phyloP scores from a whole-genome alignment of 2,329 filamentous ascomycete genomes.

The Fusarium sp. region DNA sequence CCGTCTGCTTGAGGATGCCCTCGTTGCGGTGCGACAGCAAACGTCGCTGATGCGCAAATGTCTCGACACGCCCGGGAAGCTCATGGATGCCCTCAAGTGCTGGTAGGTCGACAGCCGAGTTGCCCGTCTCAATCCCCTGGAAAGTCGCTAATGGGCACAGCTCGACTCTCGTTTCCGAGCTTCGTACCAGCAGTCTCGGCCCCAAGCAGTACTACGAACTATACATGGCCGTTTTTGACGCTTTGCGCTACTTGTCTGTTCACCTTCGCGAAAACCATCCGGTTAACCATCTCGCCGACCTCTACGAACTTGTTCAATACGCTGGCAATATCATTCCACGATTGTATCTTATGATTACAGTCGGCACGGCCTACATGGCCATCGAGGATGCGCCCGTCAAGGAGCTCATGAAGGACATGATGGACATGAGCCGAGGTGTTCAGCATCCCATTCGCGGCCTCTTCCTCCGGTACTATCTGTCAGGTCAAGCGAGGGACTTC shows the following conservation, averaged over 20 bases:
- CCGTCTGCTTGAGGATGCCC: conserved; percentile 95
- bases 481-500: conserved; percentile 91
- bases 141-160: conserved; percentile 59
- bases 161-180: conserved; percentile 97
- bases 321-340: conserved; percentile 97
- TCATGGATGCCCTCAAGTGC: conserved; percentile 99
- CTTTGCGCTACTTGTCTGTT: conserved; percentile 93
- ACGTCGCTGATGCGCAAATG: conserved; percentile 97
- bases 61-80: conserved; percentile 94
- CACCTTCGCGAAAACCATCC: conserved; percentile 98
- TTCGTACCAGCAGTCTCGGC: conserved; percentile 95
- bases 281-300: conserved; percentile 95
- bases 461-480: conserved; percentile 96
- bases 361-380: conserved; percentile 98
- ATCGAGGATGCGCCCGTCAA: conserved; percentile 98
- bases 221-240: conserved; percentile 99
- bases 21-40: conserved; percentile 96
- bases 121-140: conserved; percentile 20
- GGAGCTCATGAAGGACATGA: conserved; percentile 99
- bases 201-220: conserved; percentile 99
- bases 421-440: conserved; percentile 99
- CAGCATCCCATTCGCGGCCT: conserved; percentile 96
- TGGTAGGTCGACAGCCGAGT: conserved; percentile 72
- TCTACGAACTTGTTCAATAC: conserved; percentile 98
- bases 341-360: conserved; percentile 98